Percentiles rank a stretch among this genome's conserved stretches.
phyloP scores from a whole-genome alignment of 2,329 filamentous ascomycete genomes.

The Cladophialophora exuberans region DNA sequence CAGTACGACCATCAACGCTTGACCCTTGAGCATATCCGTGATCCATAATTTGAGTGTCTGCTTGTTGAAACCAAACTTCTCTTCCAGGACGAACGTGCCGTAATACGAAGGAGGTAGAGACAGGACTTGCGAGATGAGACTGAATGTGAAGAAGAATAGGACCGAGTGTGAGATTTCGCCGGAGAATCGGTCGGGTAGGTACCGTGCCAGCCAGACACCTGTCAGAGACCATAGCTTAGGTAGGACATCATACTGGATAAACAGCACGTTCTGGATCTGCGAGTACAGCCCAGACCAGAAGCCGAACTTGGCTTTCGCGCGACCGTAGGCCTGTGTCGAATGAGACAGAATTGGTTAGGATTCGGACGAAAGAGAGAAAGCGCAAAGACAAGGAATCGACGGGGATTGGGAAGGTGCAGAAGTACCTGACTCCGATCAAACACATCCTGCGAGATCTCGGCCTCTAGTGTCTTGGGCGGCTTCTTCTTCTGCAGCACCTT shows the following conservation, averaged over 20 bases:
- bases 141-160: conserved; percentile 86
- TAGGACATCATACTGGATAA: conserved; percentile 88
- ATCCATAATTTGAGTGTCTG: conserved; percentile 88
- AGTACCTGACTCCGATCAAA: conserved; percentile 87
- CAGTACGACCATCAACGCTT: conserved; percentile 77
- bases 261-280: conserved; percentile 84
- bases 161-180: conserved; percentile 95
- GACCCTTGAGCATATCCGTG: conserved; percentile 88
- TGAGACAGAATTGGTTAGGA: neutral
- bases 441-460: conserved; percentile 85
- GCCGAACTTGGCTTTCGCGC: conserved; percentile 90
- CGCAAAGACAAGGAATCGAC: no score
- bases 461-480: conserved; percentile 82
- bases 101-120: conserved; percentile 84
- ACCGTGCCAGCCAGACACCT: conserved; percentile 72
- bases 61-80: conserved; percentile 99
- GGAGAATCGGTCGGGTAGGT: conserved; percentile 75
- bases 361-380: no score
- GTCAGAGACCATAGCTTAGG: conserved; percentile 87
- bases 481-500: conserved; percentile 77
- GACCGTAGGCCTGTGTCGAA: conserved; percentile 73
- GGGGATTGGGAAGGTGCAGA: no score
- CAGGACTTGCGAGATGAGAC: conserved; percentile 77
- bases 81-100: conserved; percentile 92
- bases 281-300: conserved; percentile 80